Conservation (phyloP, 305 asterid species). For the Coffea humblotiana region DNA sequence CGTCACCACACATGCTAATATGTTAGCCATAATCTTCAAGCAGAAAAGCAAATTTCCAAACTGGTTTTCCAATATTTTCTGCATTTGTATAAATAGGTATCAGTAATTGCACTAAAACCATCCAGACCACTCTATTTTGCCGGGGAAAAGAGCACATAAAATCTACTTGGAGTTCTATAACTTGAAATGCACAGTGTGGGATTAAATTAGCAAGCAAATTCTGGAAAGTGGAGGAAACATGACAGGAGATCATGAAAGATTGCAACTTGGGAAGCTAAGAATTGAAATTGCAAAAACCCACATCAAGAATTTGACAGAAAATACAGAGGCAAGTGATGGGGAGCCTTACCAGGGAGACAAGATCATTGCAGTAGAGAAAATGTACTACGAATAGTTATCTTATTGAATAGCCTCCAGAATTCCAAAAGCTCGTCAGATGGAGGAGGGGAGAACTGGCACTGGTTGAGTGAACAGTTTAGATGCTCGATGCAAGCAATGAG, state of each 20-base stretch:
- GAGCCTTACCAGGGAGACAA: constrained; percentile 43
- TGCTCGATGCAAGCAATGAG: too few species aligned
- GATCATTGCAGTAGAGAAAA: constrained; percentile 41
- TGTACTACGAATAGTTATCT: background rate
- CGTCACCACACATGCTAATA: background rate
- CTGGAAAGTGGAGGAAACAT: background rate
- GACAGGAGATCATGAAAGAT: constrained; percentile 1
- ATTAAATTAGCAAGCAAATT: background rate
- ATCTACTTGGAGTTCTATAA: too few species aligned
- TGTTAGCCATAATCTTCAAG: background rate
- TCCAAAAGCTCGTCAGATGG: background rate
- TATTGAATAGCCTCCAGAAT: constrained; percentile 1
- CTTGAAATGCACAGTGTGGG: background rate
- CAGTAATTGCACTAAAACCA: background rate
- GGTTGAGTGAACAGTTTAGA: background rate
- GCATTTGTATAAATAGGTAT: background rate
- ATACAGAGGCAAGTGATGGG: background rate
- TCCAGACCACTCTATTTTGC: too few species aligned
- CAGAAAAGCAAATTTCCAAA: background rate
- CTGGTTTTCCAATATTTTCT: background rate
- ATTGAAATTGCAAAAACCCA: constrained; percentile 10
- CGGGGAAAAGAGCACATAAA: too few species aligned
- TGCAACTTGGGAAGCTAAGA: constrained; percentile 7
- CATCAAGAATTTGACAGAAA: background rate
- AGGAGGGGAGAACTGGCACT: background rate